phyloP scores from a whole-genome alignment of 2,329 filamentous ascomycete species.

The Neopestalotiopsis sp. region DNA sequence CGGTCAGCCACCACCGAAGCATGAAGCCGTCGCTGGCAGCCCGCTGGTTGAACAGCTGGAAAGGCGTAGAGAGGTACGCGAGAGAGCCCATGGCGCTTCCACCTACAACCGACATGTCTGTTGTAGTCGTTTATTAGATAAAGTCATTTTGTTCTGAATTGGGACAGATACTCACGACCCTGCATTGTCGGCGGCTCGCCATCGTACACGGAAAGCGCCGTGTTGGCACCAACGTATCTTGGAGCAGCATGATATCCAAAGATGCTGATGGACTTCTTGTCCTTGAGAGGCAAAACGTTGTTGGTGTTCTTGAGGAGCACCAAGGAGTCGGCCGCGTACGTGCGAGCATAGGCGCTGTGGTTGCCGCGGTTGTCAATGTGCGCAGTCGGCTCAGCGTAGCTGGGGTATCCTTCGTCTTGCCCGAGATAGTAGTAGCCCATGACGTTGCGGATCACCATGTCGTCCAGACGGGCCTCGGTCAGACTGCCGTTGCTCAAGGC shows the following conservation, averaged over 20 bases:
- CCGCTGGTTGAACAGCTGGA: slow-evolving; percentile 48
- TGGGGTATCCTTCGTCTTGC: slow-evolving; percentile 18
- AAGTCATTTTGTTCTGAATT: neutral
- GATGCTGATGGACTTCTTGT: slow-evolving; percentile 46
- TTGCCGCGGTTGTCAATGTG: slow-evolving; percentile 14
- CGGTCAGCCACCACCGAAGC: slow-evolving; percentile 28
- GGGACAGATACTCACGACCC: slow-evolving; percentile 13
- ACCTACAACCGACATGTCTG: slow-evolving; percentile 53
- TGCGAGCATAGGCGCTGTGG: slow-evolving; percentile 18
- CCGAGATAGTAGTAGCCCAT: slow-evolving; percentile 24
- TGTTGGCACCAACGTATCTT: neutral
- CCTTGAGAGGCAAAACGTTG: slow-evolving; percentile 61
- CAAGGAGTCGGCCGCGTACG: slow-evolving; percentile 59
- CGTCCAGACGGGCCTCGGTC: slow-evolving; percentile 23
- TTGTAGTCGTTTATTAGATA: slow-evolving; percentile 32
- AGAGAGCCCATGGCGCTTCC: neutral
- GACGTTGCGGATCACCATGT: slow-evolving; percentile 26
- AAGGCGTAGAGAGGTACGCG: neutral
- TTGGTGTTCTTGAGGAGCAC: slow-evolving; percentile 67
- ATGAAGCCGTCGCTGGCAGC: slow-evolving; percentile 43
- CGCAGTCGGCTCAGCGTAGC: slow-evolving; percentile 4
- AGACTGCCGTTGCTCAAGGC: slow-evolving; percentile 22
- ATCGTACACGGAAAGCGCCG: slow-evolving; percentile 21
- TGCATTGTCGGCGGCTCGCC: slow-evolving; percentile 22
- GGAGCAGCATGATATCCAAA: slow-evolving; percentile 40